These are phyloP conservation scores for Triticum urartu DNA, from an alignment of 176 grass and related monocot genomes.

Conservation along the genomic window DNA sequence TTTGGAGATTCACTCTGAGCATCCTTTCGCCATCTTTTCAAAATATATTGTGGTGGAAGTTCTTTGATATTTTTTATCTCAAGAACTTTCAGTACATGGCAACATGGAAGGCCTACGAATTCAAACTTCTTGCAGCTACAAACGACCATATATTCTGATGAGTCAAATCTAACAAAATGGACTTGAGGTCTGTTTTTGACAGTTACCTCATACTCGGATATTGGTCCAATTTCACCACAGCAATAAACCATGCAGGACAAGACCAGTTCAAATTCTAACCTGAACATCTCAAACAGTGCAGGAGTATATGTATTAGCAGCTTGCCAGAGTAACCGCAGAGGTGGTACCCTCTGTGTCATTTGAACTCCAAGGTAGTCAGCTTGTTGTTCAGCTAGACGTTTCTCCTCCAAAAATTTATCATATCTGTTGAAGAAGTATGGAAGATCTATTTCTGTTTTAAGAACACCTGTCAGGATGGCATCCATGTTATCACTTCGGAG, in stretches of 20 bases:
- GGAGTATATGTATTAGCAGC: conserved; percentile 73
- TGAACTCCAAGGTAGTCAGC: conserved; percentile 72
- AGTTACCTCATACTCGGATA: conserved; percentile 71
- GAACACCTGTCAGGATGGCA: conserved; percentile 47
- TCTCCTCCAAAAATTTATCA: conserved; percentile 69
- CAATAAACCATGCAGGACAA: conserved; percentile 57
- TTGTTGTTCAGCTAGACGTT: conserved; percentile 66
- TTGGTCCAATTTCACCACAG: conserved; percentile 57
- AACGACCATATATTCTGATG: conserved; percentile 52
- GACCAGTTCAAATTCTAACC: conserved; percentile 66
- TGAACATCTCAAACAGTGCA: conserved; percentile 71
- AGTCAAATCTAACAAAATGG: conserved; percentile 78
- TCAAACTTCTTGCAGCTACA: conserved; percentile 94
- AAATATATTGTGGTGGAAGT: conserved; percentile 69
- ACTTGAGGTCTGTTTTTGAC: conserved; percentile 53
- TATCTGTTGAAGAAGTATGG: conserved; percentile 55
- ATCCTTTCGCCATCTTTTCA: conserved; percentile 91
- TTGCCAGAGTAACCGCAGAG: conserved; percentile 70
- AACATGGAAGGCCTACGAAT: conserved; percentile 62
- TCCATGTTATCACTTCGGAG: conserved; percentile 59
- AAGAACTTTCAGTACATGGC: conserved; percentile 75
- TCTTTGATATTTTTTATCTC: conserved; percentile 91
- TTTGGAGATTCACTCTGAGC: conserved; percentile 55
- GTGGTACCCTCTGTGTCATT: conserved; percentile 52
- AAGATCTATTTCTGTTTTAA: conserved; percentile 65